Evolutionary conservation across 2,329 filamentous ascomycete genomes (phyloP), one percentile per base, ranked within the genome.

Genomic region (Penicillium decumbens): DNA sequence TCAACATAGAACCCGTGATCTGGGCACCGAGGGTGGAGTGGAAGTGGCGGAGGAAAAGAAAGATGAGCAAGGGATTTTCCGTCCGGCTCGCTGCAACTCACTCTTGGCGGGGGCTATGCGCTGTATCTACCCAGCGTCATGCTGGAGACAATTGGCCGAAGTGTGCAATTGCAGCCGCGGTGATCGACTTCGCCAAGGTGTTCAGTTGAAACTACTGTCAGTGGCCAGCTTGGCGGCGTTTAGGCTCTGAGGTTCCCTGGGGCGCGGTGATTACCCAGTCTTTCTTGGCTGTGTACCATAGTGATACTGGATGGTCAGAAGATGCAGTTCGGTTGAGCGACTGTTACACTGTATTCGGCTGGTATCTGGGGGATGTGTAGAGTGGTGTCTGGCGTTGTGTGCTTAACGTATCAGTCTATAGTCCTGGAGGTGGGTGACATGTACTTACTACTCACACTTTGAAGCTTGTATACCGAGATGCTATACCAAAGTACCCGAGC

Each of bases 31-130:
- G 49, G 49, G 48, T 33, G 55, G 53, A 23, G 49, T 51, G 52
- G 49, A 47, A 40, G 44, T 37, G 32, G 37, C 41, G 28, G 13
- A 37, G 30, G 18, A 23, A 40, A 32, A 20, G 20, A 57, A 57
- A 49, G 52, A 46, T 35, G 24, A 12, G n/a, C 48, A 18, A 18
- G 18, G 41, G 47, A 43, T 53, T 48, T 41, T 37, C 49, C 47
- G 45, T 47, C 47, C 28, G 39, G 33, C 24, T 45, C 41, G 41
- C 41, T 37, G 15, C 35, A 13, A 35, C 23, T 37, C 28, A 25
- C 6, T 43, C 56, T 59, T 59, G 53, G 55, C 53, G 52, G 56
- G 47, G 56, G 50, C 56, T 49, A 37, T 49, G 49, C 43, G 43
- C 33, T 43, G 42, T 42, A 12, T 27, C 10, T 42, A 12, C 40